These are phyloP conservation scores for Trichosanthes cucumerina DNA, from an alignment of 306 rosid genomes.

Conservation along the genomic window DNA sequence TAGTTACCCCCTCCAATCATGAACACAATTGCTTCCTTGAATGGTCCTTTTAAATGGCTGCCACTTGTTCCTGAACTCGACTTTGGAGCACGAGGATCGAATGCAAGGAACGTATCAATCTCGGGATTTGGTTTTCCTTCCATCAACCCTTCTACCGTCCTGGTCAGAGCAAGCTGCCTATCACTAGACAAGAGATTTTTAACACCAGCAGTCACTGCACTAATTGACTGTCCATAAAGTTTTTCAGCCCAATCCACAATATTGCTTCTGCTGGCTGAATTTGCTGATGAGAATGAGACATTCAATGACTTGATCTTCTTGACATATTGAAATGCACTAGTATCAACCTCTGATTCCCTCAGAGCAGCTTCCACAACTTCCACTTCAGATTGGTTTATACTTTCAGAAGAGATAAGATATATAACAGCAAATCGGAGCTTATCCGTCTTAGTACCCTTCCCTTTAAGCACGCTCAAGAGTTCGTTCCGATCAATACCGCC, in stretches of 20 bases:
- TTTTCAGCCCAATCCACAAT: constrained; percentile 99
- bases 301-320: constrained; percentile 91
- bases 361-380: constrained; percentile 82
- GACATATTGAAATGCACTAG: constrained; percentile 88
- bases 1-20: constrained; percentile 98
- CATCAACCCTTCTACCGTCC: constrained; percentile 87
- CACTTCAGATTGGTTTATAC: constrained; percentile 68
- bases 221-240: constrained; percentile 85
- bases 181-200: constrained; percentile 81
- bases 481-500: constrained; percentile 74
- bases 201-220: constrained; percentile 95
- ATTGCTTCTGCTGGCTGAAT: constrained; percentile 86
- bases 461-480: constrained; percentile 60
- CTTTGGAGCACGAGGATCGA: constrained; percentile 91
- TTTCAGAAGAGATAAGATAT: constrained; percentile 80
- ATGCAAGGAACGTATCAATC: constrained; percentile 57
- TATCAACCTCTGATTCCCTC: constrained; percentile 77
- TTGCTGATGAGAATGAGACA: constrained; percentile 73
- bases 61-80: constrained; percentile 66
- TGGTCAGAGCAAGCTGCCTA: constrained; percentile 84
- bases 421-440: constrained; percentile 90
- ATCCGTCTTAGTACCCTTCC: constrained; percentile 78
- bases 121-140: constrained; percentile 95
- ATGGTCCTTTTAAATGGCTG: constrained; percentile 82
- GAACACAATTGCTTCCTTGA: constrained; percentile 91